Base-by-base conservation (phyloP, 1,284 basidiomycete species). In the Naganishia cerealis region DNA sequence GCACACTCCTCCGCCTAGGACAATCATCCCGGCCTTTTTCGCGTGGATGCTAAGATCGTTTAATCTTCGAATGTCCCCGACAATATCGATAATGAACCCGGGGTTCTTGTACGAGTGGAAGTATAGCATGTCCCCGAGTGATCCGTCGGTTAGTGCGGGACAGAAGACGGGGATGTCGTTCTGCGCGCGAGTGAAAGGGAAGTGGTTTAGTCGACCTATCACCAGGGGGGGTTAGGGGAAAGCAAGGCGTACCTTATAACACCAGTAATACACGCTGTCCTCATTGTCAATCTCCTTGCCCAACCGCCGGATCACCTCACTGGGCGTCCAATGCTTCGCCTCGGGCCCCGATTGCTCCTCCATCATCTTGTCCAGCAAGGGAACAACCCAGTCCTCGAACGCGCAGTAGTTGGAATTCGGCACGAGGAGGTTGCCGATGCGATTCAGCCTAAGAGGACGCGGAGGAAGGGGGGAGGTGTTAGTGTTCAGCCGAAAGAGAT, bases 371-470 rank as follows among this genome's bases (percentile, higher is more conserved):
- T 99, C 91, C 52, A 99, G 85, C 68, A 98, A 93, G 1, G 96
- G 96, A 59, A 88, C 90, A 13, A 99, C 86, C 96, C 96, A 99
- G 79, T 99, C 95, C 81, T 99, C 96, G 74, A 99, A 99, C 76
- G 91, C 90, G 87, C 96, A 98, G 81, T 99, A 99, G 78, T 99
- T 99, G 75, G 97, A 94, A 78, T 99, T 99, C 15, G 96, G 96
- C 0, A 99, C 89, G 66, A 99, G 83, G 50, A 99, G 85, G 76
- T 99, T 99, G n/a, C 96, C 96, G 72, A 99, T 95, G 38, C 96
- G 87, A 76, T 99, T 99, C 84, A 99, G 87, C 24, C 79, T 81
- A 68, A 12, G 12, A 2, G 59, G 57, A 10, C 67, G 42, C 26
- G 21, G 1, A 50, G 26, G 10, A 7, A 55, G 15, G 68, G 50